Evolutionary conservation across 306 rosid genomes (phyloP).

Genomic region (Acacia confusa): DNA sequence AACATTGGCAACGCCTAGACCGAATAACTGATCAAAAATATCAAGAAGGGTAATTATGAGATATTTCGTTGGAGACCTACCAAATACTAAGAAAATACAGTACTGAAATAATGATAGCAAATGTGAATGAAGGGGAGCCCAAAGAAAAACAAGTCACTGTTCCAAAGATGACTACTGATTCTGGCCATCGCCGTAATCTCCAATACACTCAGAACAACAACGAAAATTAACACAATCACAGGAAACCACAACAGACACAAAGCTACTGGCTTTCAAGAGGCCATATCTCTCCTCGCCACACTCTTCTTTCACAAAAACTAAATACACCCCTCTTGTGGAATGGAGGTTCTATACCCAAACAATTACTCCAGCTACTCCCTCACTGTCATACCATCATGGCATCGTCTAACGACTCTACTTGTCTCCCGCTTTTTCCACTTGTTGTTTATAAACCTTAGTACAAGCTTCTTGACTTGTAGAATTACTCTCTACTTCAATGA

Average conservation of each 20-base stretch:
- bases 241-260: background rate
- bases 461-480: background rate
- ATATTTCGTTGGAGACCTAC: background rate
- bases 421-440: background rate
- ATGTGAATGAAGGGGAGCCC: background rate
- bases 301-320: background rate
- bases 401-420: too few relatives aligned
- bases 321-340: background rate
- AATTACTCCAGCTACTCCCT: background rate
- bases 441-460: background rate
- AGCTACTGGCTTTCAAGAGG: background rate
- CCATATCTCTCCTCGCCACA: background rate
- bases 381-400: background rate
- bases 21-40: slow-evolving; percentile 66
- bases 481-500: background rate
- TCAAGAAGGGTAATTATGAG: slow-evolving; percentile 30
- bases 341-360: background rate
- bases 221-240: background rate
- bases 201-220: background rate
- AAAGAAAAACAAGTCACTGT: background rate
- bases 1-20: slow-evolving; percentile 93
- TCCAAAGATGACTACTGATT: background rate
- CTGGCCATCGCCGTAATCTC: background rate
- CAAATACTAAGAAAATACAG: background rate
- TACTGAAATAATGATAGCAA: background rate